Conservation (phyloP, 2,329 filamentous ascomycete species). For the Aspergillus fijiensis region DNA sequence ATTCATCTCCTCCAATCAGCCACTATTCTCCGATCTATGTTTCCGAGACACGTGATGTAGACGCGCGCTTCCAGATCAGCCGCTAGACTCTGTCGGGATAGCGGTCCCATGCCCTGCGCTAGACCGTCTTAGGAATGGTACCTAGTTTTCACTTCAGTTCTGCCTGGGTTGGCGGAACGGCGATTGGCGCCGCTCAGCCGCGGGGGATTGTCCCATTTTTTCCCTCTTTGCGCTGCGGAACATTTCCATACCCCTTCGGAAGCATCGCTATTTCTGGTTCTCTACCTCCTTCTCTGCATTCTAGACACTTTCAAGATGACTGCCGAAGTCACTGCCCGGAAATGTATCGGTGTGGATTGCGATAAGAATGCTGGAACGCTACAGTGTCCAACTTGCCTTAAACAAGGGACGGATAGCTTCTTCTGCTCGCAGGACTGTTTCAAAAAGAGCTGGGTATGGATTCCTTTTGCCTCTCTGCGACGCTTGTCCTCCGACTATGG, state of each 20-base stretch:
- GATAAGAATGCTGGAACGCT: constrained; percentile 79
- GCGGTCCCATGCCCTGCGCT: background rate
- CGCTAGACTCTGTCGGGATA: background rate
- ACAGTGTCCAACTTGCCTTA: constrained; percentile 94
- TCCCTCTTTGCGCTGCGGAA: constrained; percentile 4
- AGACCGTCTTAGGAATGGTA: background rate
- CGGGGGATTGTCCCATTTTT: constrained; percentile 14
- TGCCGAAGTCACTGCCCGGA: constrained; percentile 37
- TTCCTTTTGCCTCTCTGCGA: constrained; percentile 29
- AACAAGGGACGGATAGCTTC: constrained; percentile 84
- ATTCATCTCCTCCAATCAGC: background rate
- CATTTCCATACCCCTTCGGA: background rate
- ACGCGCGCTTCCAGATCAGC: background rate
- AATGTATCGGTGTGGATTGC: constrained; percentile 80
- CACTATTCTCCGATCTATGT: background rate
- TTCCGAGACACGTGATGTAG: background rate
- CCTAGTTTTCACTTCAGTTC: background rate
- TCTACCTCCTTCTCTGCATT: background rate
- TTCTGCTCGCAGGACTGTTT: constrained; percentile 99
- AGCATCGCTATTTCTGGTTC: background rate
- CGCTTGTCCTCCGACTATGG: constrained; percentile 17
- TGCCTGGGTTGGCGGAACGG: constrained; percentile 4
- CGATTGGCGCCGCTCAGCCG: constrained; percentile 6
- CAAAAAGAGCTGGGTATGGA: constrained; percentile 92
- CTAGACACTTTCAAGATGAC: constrained; percentile 20